phyloP scores from a whole-genome alignment of 2,329 filamentous ascomycete genomes.

The Samsoniella hepiali region DNA sequence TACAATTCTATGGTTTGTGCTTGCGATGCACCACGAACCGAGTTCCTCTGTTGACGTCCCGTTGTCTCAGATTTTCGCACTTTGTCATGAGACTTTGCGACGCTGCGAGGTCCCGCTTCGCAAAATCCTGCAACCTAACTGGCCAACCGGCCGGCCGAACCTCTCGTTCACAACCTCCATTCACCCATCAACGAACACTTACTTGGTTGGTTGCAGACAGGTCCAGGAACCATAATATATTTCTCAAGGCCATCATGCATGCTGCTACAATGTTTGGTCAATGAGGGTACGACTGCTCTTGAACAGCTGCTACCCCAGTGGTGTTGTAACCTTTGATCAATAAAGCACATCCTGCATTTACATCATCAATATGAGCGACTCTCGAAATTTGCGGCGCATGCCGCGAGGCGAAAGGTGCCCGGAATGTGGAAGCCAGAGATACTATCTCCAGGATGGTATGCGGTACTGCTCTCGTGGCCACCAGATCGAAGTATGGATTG shows the following conservation, averaged over 20 bases:
- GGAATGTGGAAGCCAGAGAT: slow-evolving; percentile 67
- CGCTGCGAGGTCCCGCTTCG: slow-evolving; percentile 1
- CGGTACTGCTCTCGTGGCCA: slow-evolving; percentile 80
- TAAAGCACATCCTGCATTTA: not conserved
- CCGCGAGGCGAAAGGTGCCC: slow-evolving; percentile 53
- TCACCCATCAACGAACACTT: not conserved
- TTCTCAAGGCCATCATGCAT: not conserved
- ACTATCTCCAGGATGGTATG: slow-evolving; percentile 71
- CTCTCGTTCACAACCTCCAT: slow-evolving; percentile 1
- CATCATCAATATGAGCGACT: slow-evolving; percentile 35
- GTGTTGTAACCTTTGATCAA: not conserved
- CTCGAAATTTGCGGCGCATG: slow-evolving; percentile 48
- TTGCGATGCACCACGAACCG: not conserved
- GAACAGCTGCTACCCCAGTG: not conserved
- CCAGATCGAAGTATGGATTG: slow-evolving; percentile 62
- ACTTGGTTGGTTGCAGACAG: not conserved
- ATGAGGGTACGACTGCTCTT: not conserved
- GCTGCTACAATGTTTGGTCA: not conserved
- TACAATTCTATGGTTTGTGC: not conserved
- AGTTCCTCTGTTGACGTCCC: not conserved
- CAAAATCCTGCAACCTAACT: not conserved
- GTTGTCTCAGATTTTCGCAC: not conserved
- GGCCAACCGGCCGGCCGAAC: not conserved
- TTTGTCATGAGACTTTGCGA: not conserved
- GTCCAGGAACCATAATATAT: not conserved